Evolutionary conservation across 805 yeast species (phyloP).

Genomic region (Limtongia smithiae): DNA sequence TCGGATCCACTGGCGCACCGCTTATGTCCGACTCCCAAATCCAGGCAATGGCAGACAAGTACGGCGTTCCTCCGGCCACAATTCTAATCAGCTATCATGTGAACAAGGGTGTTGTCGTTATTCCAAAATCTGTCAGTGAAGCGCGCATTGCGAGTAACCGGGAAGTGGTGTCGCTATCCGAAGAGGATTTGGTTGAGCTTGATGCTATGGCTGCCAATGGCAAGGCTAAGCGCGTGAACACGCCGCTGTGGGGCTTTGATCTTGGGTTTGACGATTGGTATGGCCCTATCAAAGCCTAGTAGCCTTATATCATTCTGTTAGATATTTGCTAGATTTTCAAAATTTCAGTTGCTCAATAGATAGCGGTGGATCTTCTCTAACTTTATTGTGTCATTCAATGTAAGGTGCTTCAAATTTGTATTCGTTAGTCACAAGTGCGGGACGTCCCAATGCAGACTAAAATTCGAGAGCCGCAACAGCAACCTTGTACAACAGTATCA

Average conservation of each 20-base stretch:
- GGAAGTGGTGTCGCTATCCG: constrained; percentile 40
- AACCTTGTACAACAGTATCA: too few species aligned
- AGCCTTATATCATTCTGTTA: too few species aligned
- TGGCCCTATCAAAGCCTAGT: too few species aligned
- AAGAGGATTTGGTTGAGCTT: constrained; percentile 39
- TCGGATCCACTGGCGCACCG: constrained; percentile 44
- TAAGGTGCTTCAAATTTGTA: too few species aligned
- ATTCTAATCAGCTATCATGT: constrained; percentile 51
- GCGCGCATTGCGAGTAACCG: constrained; percentile 51
- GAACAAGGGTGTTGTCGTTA: constrained; percentile 15
- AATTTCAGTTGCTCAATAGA: too few species aligned
- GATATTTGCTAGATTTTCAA: too few species aligned
- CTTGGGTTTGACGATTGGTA: not conserved
- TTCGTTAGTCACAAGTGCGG: too few species aligned
- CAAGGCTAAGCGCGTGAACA: not conserved
- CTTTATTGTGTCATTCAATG: too few species aligned
- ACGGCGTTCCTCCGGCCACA: constrained; percentile 30
- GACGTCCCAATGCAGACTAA: too few species aligned
- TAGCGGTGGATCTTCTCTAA: too few species aligned
- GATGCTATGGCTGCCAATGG: constrained; percentile 1
- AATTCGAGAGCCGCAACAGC: too few species aligned
- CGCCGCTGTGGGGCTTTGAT: constrained; percentile 1
- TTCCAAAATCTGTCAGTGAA: constrained; percentile 51
- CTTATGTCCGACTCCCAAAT: constrained; percentile 46
- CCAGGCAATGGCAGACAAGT: constrained; percentile 53